A percentile compares a stretch with the other conserved stretches of the same genome.
Conservation (phyloP, 176 grass and related monocot genomes). For the Cymbopogon citratus region DNA sequence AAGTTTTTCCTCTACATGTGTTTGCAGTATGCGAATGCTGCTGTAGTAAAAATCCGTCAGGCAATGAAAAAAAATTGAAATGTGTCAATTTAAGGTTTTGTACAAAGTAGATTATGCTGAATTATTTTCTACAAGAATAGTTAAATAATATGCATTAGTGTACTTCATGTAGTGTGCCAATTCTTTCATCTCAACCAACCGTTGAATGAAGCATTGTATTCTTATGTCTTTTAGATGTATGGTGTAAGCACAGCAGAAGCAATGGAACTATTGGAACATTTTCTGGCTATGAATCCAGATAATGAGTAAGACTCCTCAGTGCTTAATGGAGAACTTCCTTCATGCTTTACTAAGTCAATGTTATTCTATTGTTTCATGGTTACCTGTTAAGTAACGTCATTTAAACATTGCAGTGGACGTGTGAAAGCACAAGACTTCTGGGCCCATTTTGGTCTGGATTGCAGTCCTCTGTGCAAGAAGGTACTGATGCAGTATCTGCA, state of each 20-base stretch:
- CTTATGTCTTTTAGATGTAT: constrained; percentile 46
- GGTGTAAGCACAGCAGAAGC: constrained; percentile 79
- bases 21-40: not conserved
- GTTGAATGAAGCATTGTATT: not conserved
- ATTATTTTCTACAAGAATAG: not conserved
- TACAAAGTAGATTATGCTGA: not conserved
- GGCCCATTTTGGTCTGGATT: constrained; percentile 67
- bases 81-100: too few species aligned
- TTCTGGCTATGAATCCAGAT: constrained; percentile 80
- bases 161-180: not conserved
- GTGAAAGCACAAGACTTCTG: constrained; percentile 70
- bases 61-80: not conserved
- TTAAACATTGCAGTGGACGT: constrained; percentile 53
- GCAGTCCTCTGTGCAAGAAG: constrained; percentile 65
- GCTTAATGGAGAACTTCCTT: not conserved
- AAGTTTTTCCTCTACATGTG: constrained; percentile 39
- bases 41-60: not conserved
- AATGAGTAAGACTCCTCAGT: constrained; percentile 38
- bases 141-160: not conserved
- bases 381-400: constrained; percentile 7
- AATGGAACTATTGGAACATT: constrained; percentile 75
- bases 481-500: constrained; percentile 4
- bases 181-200: not conserved
- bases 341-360: not conserved
- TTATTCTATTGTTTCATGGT: not conserved